Evolutionary conservation across 192 early-diverging fungal species (phyloP), one percentile per base, ranked within the genome.

Genomic region (Backusella sp.): DNA sequence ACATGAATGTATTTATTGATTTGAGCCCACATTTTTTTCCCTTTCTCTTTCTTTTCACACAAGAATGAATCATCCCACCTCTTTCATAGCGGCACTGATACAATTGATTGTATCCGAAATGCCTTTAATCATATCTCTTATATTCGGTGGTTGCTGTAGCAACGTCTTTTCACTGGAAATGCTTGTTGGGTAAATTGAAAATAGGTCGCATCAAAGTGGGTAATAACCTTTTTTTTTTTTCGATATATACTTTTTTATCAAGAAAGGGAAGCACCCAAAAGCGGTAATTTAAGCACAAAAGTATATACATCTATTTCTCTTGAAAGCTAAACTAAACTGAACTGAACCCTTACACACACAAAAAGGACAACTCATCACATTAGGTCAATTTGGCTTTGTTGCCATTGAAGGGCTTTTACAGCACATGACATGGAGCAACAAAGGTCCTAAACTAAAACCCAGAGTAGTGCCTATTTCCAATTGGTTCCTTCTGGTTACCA

Each of bases 141-240:
- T 97, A 80, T 97, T 97, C 84, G 93, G 92, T 19, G 95, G 95
- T 1, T 95, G 94, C 80, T 97, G 95, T 72, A 91, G 92, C 53
- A 95, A 96, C 72, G 94, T 95, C n/a, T 94, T 91, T 87, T 89
- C 94, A 0, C 83, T 97, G n/a, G 95, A 97, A 77, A 80, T 90
- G 53, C 85, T 97, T 11, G 91, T 95, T 23, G 85, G 74, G 90
- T 92, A 83, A 81, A 80, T 68, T 5, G 21, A 7, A 49, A 17
- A 49, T 49, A 19, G 17, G 30, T 32, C 30, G 2, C 1, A 32
- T 32, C 21, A 59, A 6, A 21, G 30, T 32, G 0, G 30, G 2
- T 32, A 11, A 26, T 23, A 59, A 12, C 17, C 53, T 59, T 59
- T 3, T 26, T 59, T 26, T 53, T 53, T 17, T 6, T 62, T 28